Evolutionary conservation across 345 rosid species (phyloP).

Genomic region (Pistacia atlantica): DNA sequence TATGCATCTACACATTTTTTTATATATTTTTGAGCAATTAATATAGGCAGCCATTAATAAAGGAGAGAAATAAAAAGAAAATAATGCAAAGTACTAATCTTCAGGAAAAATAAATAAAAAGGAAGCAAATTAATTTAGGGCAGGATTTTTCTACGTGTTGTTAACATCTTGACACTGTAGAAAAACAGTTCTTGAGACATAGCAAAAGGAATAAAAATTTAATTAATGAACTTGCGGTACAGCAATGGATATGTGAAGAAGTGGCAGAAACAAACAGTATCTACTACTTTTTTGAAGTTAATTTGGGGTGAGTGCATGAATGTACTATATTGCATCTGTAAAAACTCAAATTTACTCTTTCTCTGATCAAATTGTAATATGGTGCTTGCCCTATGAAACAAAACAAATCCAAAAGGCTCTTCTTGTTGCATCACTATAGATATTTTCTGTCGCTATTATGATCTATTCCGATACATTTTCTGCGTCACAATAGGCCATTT

Average conservation of each 20-base stretch:
- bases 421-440: too few relatives aligned
- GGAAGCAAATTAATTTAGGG: neutral
- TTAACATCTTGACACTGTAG: neutral
- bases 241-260: neutral
- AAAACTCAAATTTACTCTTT: neutral
- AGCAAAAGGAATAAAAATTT: neutral
- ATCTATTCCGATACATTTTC: too few relatives aligned
- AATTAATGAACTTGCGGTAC: neutral
- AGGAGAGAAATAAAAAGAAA: neutral
- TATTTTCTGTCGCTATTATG: too few relatives aligned
- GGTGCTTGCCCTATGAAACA: too few relatives aligned
- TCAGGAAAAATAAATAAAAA: neutral
- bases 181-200: neutral
- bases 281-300: neutral
- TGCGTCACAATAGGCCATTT: too few relatives aligned
- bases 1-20: conserved; percentile 70
- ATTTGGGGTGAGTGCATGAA: neutral
- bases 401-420: too few relatives aligned
- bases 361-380: neutral
- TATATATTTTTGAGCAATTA: neutral
- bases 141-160: neutral
- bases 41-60: neutral
- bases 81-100: neutral
- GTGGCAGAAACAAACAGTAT: too few relatives aligned
- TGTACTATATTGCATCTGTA: neutral